Evolutionary conservation across 78 protist genomes (phyloP).

Genomic region (Blattamonas nauphoetae): DNA sequence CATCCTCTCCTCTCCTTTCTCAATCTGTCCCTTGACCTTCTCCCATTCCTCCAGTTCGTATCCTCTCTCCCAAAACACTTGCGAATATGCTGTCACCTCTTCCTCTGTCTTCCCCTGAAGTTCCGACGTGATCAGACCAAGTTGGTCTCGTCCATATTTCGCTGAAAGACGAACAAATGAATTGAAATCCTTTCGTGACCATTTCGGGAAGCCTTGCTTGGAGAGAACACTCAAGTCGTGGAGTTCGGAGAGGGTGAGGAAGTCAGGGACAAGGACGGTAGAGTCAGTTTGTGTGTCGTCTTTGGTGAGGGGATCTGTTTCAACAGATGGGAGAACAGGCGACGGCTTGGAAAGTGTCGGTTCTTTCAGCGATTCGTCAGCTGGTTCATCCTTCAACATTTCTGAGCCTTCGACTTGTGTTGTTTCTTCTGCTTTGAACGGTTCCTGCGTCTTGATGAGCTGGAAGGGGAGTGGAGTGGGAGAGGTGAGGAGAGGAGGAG

Average conservation of each 20-base stretch:
- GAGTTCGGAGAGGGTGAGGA: too few species aligned
- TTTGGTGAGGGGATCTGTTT: not conserved
- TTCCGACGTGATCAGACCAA: not conserved
- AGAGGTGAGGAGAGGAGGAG: too few species aligned
- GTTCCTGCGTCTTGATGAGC: too few species aligned
- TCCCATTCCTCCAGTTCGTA: not conserved
- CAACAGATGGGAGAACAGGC: not conserved
- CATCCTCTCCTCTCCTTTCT: not conserved
- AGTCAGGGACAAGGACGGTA: too few species aligned
- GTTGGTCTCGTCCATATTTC: not conserved
- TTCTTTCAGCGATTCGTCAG: not conserved
- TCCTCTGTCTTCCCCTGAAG: not conserved
- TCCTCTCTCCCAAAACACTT: not conserved
- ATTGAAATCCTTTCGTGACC: not conserved
- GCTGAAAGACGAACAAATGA: not conserved
- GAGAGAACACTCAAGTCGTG: too few species aligned
- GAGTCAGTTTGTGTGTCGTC: not conserved
- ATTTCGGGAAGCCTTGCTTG: not conserved
- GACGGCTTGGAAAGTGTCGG: not conserved
- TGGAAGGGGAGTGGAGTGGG: too few species aligned
- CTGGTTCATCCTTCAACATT: not conserved
- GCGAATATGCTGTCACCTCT: not conserved
- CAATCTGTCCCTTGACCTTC: not conserved
- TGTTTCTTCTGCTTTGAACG: too few species aligned
- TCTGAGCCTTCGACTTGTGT: too few species aligned